These are phyloP conservation scores for Cytospora leucostoma DNA, from an alignment of 2,329 filamentous ascomycete species.

Conservation along the genomic window DNA sequence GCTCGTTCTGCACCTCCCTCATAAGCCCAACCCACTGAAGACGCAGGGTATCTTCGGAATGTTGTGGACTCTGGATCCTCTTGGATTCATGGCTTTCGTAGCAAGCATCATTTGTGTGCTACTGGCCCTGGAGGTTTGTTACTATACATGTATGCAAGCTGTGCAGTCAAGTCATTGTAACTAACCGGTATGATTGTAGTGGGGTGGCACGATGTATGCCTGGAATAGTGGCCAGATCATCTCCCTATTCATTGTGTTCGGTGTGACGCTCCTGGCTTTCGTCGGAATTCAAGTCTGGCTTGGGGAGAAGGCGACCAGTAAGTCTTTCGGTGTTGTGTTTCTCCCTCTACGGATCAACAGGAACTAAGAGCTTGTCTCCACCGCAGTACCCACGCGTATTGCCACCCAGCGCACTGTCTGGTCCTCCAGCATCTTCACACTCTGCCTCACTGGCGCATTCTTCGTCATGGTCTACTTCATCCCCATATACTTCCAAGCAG, in stretches of 20 bases:
- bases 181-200: conserved; percentile 37
- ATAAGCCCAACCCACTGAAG: background rate
- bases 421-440: conserved; percentile 40
- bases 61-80: conserved; percentile 30
- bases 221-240: conserved; percentile 44
- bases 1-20: background rate
- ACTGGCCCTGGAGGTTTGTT: conserved; percentile 48
- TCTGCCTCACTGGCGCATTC: conserved; percentile 45
- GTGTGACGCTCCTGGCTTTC: conserved; percentile 38
- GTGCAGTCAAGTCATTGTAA: background rate
- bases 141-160: background rate
- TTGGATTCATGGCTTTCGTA: conserved; percentile 35
- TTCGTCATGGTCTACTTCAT: conserved; percentile 49
- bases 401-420: conserved; percentile 41
- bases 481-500: conserved; percentile 44
- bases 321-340: background rate
- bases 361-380: background rate
- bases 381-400: conserved; percentile 44
- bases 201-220: conserved; percentile 43
- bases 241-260: conserved; percentile 40
- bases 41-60: background rate
- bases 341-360: background rate
- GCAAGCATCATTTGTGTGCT: conserved; percentile 46
- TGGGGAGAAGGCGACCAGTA: conserved; percentile 41
- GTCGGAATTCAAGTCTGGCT: conserved; percentile 40